Base-by-base conservation (phyloP, 1,284 basidiomycete genomes). In the Apiotrichum mycotoxinovorans region DNA sequence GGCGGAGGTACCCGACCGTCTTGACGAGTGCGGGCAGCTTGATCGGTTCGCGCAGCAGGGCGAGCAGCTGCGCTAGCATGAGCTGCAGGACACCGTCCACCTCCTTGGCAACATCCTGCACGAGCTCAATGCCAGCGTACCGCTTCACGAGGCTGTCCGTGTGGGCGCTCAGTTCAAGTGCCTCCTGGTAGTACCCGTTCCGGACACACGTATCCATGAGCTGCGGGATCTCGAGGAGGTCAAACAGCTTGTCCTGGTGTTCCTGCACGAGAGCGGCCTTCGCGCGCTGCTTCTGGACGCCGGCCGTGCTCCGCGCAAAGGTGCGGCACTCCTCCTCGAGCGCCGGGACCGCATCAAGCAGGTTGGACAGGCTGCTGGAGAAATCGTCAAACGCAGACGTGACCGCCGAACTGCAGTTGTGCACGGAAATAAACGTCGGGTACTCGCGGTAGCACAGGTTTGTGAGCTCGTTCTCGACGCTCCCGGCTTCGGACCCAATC, bases 11-110 rank as follows among this genome's bases (percentile, higher is more conserved):
- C 47, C 84, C 86, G 41, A 92, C 84, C 0, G 90, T 86, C 70
- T 93, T 92, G 82, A 91, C 91, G 8, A 96, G 82, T 0, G 86
- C 85, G 5, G 93, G 93, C 0, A 96, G 82, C 75, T 96, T 95
- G 56, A 87, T 85, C 1, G 89, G 85, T 63, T 91, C 91, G 57
- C 89, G 84, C 8, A 97, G 81, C 4, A 87, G 85, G 37, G 83
- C 81, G 12, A 98, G 80, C 18, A 98, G 84, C 53, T 91, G 86
- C 1, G 75, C 68, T 4, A 78, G 73, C 69, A 82, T 76, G 20
- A 72, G 67, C 34, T 78, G 69, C 17, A 79, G 63, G 37, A 89
- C 86, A 44, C 83, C 80, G 52, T 89, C 85, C 45, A 91, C 86
- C 70, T 91, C 87, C 15, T 85, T 81, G 23, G 85, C 84, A 40